A percentile compares a stretch with the other conserved stretches of the same genome.
These are phyloP conservation scores for Pythium volutum DNA, from an alignment of 352 stramenopile species.

Conservation along the genomic window DNA sequence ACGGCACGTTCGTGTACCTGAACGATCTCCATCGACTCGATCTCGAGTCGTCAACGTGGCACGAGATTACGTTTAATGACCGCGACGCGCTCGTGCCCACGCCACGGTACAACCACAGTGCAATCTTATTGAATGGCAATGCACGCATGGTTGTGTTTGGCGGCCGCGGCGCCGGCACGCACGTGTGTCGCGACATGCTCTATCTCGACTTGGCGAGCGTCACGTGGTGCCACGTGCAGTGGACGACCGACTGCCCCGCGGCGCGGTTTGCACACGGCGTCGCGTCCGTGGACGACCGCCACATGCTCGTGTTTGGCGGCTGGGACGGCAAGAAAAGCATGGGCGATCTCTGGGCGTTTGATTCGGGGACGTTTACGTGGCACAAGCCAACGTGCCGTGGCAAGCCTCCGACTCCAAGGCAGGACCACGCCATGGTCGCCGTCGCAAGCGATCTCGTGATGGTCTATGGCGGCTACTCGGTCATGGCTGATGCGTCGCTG, in stretches of 20 bases:
- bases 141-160: constrained; percentile 81
- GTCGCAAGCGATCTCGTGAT: constrained; percentile 40
- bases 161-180: constrained; percentile 40
- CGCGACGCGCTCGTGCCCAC: constrained; percentile 44
- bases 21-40: constrained; percentile 90
- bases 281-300: constrained; percentile 57
- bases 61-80: constrained; percentile 55
- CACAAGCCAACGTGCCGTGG: constrained; percentile 60
- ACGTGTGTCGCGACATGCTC: constrained; percentile 83
- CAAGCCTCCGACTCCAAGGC: constrained; percentile 58
- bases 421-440: constrained; percentile 68
- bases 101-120: constrained; percentile 86
- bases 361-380: constrained; percentile 71
- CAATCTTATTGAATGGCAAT: constrained; percentile 57
- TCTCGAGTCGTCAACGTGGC: constrained; percentile 73
- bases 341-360: constrained; percentile 75
- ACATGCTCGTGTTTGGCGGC: constrained; percentile 88
- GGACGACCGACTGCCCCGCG: constrained; percentile 74
- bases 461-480: constrained; percentile 80
- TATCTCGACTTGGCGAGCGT: constrained; percentile 85
- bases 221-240: constrained; percentile 84
- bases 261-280: constrained; percentile 71
- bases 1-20: constrained; percentile 85
- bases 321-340: constrained; percentile 78
- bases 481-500: constrained; percentile 38